Base-by-base conservation (phyloP, 805 yeast species). In the Komagataella kurtzmanii region DNA sequence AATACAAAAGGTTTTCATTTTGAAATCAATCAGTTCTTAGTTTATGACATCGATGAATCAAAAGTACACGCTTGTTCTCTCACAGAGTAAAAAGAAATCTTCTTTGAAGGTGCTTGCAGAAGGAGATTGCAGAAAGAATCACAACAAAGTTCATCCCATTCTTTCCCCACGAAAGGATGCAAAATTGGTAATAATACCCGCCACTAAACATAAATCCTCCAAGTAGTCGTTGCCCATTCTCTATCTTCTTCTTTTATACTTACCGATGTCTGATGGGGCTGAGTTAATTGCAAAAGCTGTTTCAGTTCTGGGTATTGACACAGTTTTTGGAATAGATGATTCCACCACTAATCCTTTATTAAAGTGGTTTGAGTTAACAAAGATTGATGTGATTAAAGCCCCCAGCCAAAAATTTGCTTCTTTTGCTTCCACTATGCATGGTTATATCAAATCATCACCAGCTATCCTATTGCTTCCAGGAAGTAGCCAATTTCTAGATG, bases 371-470 rank as follows among this genome's bases (percentile, higher is more conserved):
- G 78, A 54, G 76, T 80, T 18, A 65, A 64, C 7, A 14, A 85
- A 83, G 1, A 74, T 84, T 53, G 65, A 67, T 52, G 83, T 83
- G 61, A 62, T 83, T 45, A 61, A 81, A 0, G 83, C 82, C 60
- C 68, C 89, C 54, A 83, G 83, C 62, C 89, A 83, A 59, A 89
- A 83, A 58, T 72, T 84, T 14, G 89, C 90, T 0, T 77, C 87
- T 0, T 82, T 83, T 57, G 90, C 90, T 2, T 89, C 90, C 2
- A 77, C 86, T 1, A 74, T 77, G 0, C 81, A 83, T 60, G 88
- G 88, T 0, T 83, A 78, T 56, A 60, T 83, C 46, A 81, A 85
- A 3, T 77, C 79, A 1, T 66, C 62, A 53, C 89, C 89, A 0
- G 88, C 85, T 17, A 85, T 83, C 0, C 61, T 81, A 17, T 67